Percentiles rank a stretch among this genome's conserved stretches.
Conservation (phyloP, 2,329 filamentous ascomycete genomes). For the Akanthomyces dipterigenus region DNA sequence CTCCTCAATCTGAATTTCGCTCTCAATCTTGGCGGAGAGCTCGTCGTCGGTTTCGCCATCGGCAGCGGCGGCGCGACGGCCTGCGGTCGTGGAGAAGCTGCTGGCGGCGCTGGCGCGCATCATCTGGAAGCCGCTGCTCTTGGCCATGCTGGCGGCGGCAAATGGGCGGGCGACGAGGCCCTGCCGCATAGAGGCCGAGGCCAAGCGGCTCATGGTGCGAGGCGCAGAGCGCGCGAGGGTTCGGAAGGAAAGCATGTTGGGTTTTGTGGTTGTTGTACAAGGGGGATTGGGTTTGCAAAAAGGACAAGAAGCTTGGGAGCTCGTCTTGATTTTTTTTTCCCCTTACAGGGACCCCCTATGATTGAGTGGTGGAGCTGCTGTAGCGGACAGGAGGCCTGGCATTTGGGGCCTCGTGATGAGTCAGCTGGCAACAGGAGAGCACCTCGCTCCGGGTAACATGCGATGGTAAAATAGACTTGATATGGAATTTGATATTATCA, state of each 20-base stretch:
- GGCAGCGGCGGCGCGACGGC: slow-evolving; percentile 33
- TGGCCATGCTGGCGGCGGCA: slow-evolving; percentile 26
- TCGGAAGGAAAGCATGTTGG: slow-evolving; percentile 62
- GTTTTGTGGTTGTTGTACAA: not conserved
- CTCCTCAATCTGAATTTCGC: slow-evolving; percentile 77
- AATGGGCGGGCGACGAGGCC: slow-evolving; percentile 39
- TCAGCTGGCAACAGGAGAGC: not conserved
- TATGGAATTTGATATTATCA: too few relatives aligned
- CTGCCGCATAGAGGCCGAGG: slow-evolving; percentile 44
- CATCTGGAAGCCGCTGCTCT: slow-evolving; percentile 18
- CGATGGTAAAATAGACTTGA: not conserved
- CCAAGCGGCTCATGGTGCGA: slow-evolving; percentile 53
- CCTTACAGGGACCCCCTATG: not conserved
- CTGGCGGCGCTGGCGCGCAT: slow-evolving; percentile 34
- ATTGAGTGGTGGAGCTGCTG: not conserved
- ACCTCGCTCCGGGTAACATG: not conserved
- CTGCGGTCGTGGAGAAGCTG: slow-evolving; percentile 39
- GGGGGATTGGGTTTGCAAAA: not conserved
- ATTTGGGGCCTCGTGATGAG: slow-evolving; percentile 7
- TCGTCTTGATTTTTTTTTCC: not conserved
- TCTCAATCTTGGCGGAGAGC: slow-evolving; percentile 77
- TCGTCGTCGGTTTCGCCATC: slow-evolving; percentile 61
- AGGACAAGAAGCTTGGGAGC: not conserved
- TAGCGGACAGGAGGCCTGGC: not conserved
- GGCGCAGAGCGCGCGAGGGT: slow-evolving; percentile 60